These are phyloP conservation scores for Fusarium globosum DNA, from an alignment of 2,329 filamentous ascomycete species.

Conservation along the genomic window DNA sequence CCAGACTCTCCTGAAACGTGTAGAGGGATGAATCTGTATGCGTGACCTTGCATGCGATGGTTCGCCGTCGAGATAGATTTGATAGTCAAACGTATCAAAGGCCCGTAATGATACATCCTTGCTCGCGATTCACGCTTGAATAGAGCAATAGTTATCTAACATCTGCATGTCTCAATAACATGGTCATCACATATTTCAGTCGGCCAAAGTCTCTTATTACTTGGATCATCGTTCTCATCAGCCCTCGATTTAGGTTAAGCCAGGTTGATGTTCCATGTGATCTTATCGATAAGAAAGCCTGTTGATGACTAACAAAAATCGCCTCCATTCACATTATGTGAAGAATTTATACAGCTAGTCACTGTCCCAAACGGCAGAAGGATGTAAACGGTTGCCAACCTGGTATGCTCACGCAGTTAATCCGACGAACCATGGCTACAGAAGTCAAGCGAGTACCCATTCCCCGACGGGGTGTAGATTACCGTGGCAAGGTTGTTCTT, in stretches of 20 bases:
- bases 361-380: neutral
- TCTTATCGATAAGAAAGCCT: constrained; percentile 39
- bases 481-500: constrained; percentile 91
- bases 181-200: neutral
- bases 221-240: neutral
- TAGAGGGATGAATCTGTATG: neutral
- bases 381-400: constrained; percentile 19
- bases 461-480: constrained; percentile 89
- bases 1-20: neutral
- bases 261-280: neutral
- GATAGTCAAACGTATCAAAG: neutral
- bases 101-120: neutral
- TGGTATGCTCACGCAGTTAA: constrained; percentile 48
- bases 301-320: constrained; percentile 36
- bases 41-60: neutral
- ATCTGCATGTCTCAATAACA: neutral
- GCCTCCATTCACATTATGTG: constrained; percentile 25
- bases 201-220: neutral
- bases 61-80: neutral
- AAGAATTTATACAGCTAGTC: constrained; percentile 30
- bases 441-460: constrained; percentile 79
- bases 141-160: neutral
- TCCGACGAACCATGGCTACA: constrained; percentile 68
- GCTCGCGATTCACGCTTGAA: neutral
- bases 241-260: constrained; percentile 3